Base-by-base conservation (phyloP, 441 rosid genomes). In the Erodium chrysanthum region DNA sequence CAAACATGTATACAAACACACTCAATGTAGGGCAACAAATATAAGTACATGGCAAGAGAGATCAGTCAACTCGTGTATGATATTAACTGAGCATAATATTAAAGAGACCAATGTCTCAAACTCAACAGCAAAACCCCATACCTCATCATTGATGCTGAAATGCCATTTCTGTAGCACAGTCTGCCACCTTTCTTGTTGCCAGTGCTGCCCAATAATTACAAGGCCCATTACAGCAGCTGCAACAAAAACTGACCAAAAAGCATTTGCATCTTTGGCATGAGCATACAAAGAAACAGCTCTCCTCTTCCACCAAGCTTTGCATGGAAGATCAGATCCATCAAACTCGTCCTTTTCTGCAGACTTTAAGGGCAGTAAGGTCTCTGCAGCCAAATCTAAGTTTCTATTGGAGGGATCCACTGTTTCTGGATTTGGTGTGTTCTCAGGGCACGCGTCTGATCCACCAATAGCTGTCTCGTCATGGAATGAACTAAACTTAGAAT, bases 101-200 rank as follows among this genome's bases (percentile, higher is more conserved):
- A 66, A 1, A 37, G 11, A 4, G 18, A 40, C 46, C 46, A 40
- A 40, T 22, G 10, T 21, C 18, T 21, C 9, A 12, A 14, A 12
- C 12, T 0, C 3, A 18, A 8, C 23, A 35, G 65, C 37, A 35
- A 35, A 42, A 27, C n/a, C 29, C 68, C 60, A 58, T 73, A 94
- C 99, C 96, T 91, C 96, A 35, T 81, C 77, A 40, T 73, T 81
- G 80, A 85, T 66, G 76, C 81, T 83, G 62, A 82, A 75, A n/a
- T 86, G 91, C 96, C 93, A 89, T 71, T 85, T 94, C 71, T 84
- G 85, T 50, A 89, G 96, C 87, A 91, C 77, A 75, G 79, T 79
- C 70, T 89, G 91, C 96, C 92, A 89, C 85, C 91, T 90, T 68
- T 94, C 97, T 71, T 88, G 96, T 68, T 82, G 96, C 99, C 96